A percentile compares a stretch with the other conserved stretches of the same genome.
phyloP scores from a whole-genome alignment of 371 early-diverging fungal species.

The Circinella minor region DNA sequence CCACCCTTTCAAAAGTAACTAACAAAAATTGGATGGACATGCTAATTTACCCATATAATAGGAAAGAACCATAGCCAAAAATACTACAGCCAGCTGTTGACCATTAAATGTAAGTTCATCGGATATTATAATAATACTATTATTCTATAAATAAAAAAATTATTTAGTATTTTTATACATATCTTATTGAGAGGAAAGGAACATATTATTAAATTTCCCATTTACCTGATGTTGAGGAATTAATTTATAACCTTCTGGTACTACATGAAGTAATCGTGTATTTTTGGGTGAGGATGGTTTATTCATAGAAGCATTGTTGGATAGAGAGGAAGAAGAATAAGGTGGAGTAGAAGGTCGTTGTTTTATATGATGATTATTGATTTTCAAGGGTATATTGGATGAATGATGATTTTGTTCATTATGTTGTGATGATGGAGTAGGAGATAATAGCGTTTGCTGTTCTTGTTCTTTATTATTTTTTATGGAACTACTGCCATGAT shows the following conservation, averaged over 20 bases:
- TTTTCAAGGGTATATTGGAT: not conserved
- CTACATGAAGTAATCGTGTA: not conserved
- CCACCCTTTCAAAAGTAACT: too few relatives aligned
- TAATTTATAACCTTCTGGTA: conserved; percentile 19
- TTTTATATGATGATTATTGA: not conserved
- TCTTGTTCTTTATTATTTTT: too few relatives aligned
- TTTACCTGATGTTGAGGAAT: conserved; percentile 43
- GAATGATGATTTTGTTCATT: not conserved
- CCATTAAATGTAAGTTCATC: conserved; percentile 56
- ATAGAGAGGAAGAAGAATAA: not conserved
- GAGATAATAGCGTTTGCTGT: too few relatives aligned
- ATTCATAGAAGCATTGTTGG: not conserved
- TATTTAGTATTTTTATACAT: too few relatives aligned
- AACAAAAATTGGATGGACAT: conserved; percentile 18
- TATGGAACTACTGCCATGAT: too few relatives aligned
- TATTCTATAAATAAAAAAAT: conserved; percentile 23
- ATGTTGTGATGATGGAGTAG: not conserved
- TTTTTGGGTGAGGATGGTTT: not conserved
- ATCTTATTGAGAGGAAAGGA: too few relatives aligned
- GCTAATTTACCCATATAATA: conserved; percentile 56
- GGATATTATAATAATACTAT: conserved; percentile 45
- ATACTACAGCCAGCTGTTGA: conserved; percentile 46
- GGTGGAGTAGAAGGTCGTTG: not conserved
- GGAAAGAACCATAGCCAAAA: conserved; percentile 50
- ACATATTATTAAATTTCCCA: too few relatives aligned